phyloP scores from a whole-genome alignment of 805 yeast species.

The Wickerhamiella brachini region DNA sequence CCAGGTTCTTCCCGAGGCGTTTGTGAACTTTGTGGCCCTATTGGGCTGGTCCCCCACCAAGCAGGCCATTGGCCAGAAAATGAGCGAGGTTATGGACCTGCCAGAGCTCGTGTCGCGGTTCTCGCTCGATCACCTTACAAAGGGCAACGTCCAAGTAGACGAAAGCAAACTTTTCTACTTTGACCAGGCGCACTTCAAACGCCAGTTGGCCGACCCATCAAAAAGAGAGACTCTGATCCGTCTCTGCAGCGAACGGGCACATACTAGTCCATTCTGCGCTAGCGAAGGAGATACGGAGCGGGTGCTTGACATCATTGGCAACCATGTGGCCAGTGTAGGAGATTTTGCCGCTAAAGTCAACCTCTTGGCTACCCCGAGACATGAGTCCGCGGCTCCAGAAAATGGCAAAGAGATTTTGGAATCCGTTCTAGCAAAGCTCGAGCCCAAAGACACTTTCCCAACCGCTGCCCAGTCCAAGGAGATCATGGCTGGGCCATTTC shows the following conservation, averaged over 20 bases:
- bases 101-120: constrained; percentile 42
- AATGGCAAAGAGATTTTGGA: neutral
- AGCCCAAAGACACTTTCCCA: neutral
- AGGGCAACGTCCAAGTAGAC: constrained; percentile 88
- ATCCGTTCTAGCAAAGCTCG: constrained; percentile 1
- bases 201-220: constrained; percentile 29
- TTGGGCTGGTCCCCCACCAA: constrained; percentile 92
- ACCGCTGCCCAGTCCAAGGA: neutral
- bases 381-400: neutral
- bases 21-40: constrained; percentile 73
- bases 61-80: constrained; percentile 24
- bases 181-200: constrained; percentile 53
- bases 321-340: constrained; percentile 36
- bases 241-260: constrained; percentile 3
- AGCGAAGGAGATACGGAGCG: constrained; percentile 23
- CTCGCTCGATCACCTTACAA: constrained; percentile 60
- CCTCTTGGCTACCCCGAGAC: constrained; percentile 6
- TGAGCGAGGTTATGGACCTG: constrained; percentile 20
- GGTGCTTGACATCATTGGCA: constrained; percentile 34
- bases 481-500: constrained; percentile 1
- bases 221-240: constrained; percentile 25
- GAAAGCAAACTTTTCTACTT: constrained; percentile 59
- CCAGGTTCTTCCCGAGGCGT: constrained; percentile 65
- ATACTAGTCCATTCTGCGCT: neutral
- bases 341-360: constrained; percentile 37